A percentile compares a stretch with the other conserved stretches of the same genome.
phyloP scores from a whole-genome alignment of 208 protist species.

The Perkinsela sp. region DNA sequence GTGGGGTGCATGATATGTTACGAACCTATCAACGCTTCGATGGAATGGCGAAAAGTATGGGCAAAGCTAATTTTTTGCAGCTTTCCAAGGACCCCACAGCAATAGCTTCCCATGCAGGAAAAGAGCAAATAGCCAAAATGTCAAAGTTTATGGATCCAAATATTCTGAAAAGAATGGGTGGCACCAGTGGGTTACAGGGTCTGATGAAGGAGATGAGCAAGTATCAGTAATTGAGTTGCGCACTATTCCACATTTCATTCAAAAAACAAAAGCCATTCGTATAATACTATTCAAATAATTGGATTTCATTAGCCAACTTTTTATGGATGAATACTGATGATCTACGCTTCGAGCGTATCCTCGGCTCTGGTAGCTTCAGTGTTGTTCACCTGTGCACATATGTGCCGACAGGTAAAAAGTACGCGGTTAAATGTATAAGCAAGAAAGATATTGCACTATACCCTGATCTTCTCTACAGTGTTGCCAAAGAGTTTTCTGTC shows the following conservation, averaged over 20 bases:
- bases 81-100: constrained; percentile 37
- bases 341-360: not conserved
- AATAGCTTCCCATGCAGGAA: constrained; percentile 17
- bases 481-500: not conserved
- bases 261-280: too few species aligned
- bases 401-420: not conserved
- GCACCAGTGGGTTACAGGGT: constrained; percentile 32
- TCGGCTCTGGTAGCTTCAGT: not conserved
- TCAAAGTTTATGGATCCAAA: constrained; percentile 51
- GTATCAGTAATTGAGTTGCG: constrained; percentile 1
- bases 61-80: constrained; percentile 51
- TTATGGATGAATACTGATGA: not conserved
- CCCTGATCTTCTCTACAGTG: not conserved
- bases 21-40: constrained; percentile 45
- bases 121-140: constrained; percentile 52
- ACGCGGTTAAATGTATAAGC: not conserved
- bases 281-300: too few species aligned
- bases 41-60: constrained; percentile 60
- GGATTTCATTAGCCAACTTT: too few species aligned
- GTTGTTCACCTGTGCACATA: not conserved
- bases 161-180: constrained; percentile 47
- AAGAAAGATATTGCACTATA: not conserved
- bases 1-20: constrained; percentile 43
- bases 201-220: constrained; percentile 47
- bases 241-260: too few species aligned